Conservation (phyloP, 305 asterid genomes). For the Solanum hybrid region DNA sequence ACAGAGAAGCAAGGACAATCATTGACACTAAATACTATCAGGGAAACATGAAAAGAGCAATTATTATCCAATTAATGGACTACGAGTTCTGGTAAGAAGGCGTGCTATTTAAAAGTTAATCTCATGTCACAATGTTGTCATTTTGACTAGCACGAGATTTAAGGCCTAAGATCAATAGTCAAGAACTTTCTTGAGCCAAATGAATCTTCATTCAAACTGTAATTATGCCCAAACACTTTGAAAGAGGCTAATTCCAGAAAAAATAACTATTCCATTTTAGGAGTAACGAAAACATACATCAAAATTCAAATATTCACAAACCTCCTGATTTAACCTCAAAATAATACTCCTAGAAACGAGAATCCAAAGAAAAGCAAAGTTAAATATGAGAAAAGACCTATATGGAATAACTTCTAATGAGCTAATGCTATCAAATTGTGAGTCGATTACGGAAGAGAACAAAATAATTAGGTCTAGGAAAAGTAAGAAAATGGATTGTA, state of each 20-base stretch:
- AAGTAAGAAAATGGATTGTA: constrained; percentile 5
- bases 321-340: neutral
- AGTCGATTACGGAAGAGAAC: neutral
- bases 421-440: neutral
- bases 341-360: neutral
- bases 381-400: neutral
- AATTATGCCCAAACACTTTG: neutral
- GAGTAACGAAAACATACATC: neutral
- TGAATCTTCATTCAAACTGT: neutral
- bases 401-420: neutral
- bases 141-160: neutral
- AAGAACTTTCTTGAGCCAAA: neutral
- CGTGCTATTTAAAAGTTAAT: neutral
- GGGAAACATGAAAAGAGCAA: neutral
- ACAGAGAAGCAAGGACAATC: neutral
- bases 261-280: neutral
- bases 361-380: neutral
- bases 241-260: neutral
- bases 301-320: neutral
- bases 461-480: neutral
- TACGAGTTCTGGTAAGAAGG: neutral
- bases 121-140: neutral
- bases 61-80: neutral
- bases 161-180: neutral
- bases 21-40: neutral